Conservation (phyloP, 1,284 basidiomycete genomes). For the Chiua sp. region DNA sequence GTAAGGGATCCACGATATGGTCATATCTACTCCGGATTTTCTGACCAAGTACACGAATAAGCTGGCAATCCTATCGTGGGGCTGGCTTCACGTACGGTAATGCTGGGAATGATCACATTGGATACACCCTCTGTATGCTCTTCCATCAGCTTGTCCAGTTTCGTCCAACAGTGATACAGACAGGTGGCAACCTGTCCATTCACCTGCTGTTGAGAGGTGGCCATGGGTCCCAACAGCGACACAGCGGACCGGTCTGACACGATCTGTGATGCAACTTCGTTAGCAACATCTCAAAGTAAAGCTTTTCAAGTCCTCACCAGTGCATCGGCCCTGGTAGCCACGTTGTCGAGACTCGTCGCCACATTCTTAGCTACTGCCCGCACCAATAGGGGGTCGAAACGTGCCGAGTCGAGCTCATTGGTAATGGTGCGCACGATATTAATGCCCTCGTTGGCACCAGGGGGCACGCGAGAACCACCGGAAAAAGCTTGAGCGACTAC, state of each 20-base stretch:
- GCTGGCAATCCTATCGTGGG: neutral
- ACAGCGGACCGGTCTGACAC: constrained; percentile 80
- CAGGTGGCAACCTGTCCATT: constrained; percentile 83
- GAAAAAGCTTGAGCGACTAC: constrained; percentile 75
- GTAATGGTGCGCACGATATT: constrained; percentile 77
- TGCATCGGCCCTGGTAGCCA: constrained; percentile 65
- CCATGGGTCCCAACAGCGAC: constrained; percentile 75
- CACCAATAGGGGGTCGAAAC: constrained; percentile 91
- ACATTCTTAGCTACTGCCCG: constrained; percentile 79
- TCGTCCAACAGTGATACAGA: constrained; percentile 77
- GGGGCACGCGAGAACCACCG: constrained; percentile 69
- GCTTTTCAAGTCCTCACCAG: constrained; percentile 57
- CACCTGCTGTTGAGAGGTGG: constrained; percentile 76
- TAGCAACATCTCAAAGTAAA: neutral
- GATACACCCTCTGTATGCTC: constrained; percentile 75
- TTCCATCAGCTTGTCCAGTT: constrained; percentile 69
- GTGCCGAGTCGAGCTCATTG: constrained; percentile 92
- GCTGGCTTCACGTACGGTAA: constrained; percentile 57
- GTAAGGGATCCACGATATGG: constrained; percentile 70
- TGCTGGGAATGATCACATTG: constrained; percentile 60
- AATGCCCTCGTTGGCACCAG: constrained; percentile 77
- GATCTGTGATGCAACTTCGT: constrained; percentile 49
- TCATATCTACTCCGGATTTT: constrained; percentile 64
- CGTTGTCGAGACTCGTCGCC: constrained; percentile 66
- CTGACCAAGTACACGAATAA: constrained; percentile 41